Conservation (phyloP, 1,284 basidiomycete species). For the Trametes polyzona region DNA sequence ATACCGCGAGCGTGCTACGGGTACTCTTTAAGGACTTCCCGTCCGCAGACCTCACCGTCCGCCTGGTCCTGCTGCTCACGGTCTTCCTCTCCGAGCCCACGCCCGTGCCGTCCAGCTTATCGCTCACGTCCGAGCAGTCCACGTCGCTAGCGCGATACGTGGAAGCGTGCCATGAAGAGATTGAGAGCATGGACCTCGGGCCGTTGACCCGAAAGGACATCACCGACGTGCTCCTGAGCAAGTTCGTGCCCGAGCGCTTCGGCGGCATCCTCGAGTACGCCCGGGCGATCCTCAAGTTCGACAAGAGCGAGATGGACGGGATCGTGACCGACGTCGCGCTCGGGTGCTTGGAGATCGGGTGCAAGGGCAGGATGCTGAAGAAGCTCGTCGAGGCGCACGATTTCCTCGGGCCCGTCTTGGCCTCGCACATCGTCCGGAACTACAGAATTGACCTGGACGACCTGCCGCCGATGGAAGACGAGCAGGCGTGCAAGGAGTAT, state of each 20-base stretch:
- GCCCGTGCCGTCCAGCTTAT: conserved; percentile 41
- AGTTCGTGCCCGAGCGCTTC: conserved; percentile 64
- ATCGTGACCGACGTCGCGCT: conserved; percentile 58
- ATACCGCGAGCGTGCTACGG: conserved; percentile 55
- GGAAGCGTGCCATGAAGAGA: conserved; percentile 37
- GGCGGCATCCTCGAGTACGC: conserved; percentile 58
- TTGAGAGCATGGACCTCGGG: conserved; percentile 55
- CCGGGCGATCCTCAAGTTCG: conserved; percentile 48
- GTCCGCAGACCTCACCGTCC: conserved; percentile 56
- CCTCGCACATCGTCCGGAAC: conserved; percentile 47
- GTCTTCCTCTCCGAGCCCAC: conserved; percentile 53
- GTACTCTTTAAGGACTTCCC: conserved; percentile 69
- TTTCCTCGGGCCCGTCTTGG: conserved; percentile 46
- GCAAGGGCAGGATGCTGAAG: conserved; percentile 72
- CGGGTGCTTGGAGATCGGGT: conserved; percentile 61
- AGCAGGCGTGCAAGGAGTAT: conserved; percentile 45
- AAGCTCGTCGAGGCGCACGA: conserved; percentile 52
- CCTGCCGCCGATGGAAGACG: conserved; percentile 54
- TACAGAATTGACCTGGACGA: conserved; percentile 57
- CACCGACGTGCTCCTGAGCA: conserved; percentile 63
- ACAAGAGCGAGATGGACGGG: conserved; percentile 42
- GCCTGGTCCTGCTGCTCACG: conserved; percentile 68
- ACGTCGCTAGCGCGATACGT: conserved; percentile 34
- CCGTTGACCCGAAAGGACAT: conserved; percentile 63
- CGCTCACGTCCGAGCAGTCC: conserved; percentile 2